phyloP scores from a whole-genome alignment of 495 filamentous ascomycete species.

The Aspergillus coremiiformis region DNA sequence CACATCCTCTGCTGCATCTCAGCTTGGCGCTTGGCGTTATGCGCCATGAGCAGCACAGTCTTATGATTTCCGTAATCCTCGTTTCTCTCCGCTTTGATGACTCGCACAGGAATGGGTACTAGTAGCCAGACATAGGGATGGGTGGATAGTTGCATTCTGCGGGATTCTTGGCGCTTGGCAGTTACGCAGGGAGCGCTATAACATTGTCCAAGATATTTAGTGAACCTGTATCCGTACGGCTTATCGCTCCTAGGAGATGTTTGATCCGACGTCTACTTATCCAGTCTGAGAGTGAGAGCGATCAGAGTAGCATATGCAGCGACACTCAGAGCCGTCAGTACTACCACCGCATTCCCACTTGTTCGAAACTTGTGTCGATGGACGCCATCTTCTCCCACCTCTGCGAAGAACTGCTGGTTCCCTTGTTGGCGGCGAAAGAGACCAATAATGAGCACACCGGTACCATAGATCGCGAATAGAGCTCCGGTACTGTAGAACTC shows the following conservation, averaged over 20 bases:
- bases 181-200: conserved; percentile 23
- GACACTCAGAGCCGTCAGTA: conserved; percentile 74
- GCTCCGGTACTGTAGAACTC: conserved; percentile 94
- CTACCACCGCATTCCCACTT: conserved; percentile 69
- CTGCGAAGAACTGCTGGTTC: conserved; percentile 87
- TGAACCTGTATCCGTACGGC: background rate
- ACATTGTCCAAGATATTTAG: background rate
- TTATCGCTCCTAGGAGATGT: background rate
- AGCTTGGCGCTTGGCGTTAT: conserved; percentile 7
- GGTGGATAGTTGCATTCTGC: conserved; percentile 3
- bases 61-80: conserved; percentile 3
- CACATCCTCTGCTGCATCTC: background rate
- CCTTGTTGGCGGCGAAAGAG: conserved; percentile 80
- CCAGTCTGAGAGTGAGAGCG: conserved; percentile 59
- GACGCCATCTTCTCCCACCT: conserved; percentile 60
- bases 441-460: conserved; percentile 71
- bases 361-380: conserved; percentile 77
- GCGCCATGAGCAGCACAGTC: conserved; percentile 1
- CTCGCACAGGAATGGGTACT: background rate
- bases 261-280: conserved; percentile 9
- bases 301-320: conserved; percentile 75
- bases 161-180: conserved; percentile 33
- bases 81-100: background rate
- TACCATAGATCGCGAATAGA: conserved; percentile 84
- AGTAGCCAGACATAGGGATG: background rate